These are phyloP conservation scores for Pleurostoma richardsiae DNA, from an alignment of 2,329 filamentous ascomycete genomes.

Conservation along the genomic window DNA sequence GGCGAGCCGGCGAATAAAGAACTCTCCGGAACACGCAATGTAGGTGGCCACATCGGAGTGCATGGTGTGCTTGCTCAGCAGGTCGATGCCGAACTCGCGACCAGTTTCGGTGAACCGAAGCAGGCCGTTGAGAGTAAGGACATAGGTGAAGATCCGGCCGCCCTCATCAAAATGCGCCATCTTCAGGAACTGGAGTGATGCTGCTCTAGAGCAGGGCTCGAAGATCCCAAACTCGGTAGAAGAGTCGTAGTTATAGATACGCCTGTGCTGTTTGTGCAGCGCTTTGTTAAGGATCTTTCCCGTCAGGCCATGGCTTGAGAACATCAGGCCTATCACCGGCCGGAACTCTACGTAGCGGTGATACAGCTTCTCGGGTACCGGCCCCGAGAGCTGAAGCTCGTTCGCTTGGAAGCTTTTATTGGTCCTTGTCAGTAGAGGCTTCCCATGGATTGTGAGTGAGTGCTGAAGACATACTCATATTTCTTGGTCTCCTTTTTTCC, in stretches of 20 bases:
- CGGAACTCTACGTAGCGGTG: constrained; percentile 92
- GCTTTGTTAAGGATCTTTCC: constrained; percentile 79
- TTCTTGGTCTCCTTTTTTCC: constrained; percentile 56
- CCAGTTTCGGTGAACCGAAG: constrained; percentile 93
- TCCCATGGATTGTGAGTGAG: neutral
- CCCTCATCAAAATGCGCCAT: constrained; percentile 84
- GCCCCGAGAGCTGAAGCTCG: constrained; percentile 81
- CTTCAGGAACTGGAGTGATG: constrained; percentile 76
- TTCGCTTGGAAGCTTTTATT: constrained; percentile 77
- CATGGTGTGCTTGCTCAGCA: constrained; percentile 95
- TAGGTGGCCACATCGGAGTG: constrained; percentile 89
- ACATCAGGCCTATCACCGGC: constrained; percentile 86
- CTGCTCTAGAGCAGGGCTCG: constrained; percentile 59
- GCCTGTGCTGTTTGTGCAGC: constrained; percentile 82
- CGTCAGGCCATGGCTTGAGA: constrained; percentile 69
- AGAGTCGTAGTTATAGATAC: constrained; percentile 83
- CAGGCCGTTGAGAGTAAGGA: constrained; percentile 80
- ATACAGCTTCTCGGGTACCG: constrained; percentile 74
- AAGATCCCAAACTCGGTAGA: constrained; percentile 70
- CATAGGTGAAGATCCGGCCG: constrained; percentile 84
- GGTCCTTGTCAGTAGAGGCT: too few species aligned
- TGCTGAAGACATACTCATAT: constrained; percentile 60
- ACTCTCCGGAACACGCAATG: constrained; percentile 89
- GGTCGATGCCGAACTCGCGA: constrained; percentile 89
- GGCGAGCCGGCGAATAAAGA: constrained; percentile 72